Evolutionary conservation across 257 asterid genomes (phyloP), one percentile per base, ranked within the genome.

Genomic region (Solanum neorickii): DNA sequence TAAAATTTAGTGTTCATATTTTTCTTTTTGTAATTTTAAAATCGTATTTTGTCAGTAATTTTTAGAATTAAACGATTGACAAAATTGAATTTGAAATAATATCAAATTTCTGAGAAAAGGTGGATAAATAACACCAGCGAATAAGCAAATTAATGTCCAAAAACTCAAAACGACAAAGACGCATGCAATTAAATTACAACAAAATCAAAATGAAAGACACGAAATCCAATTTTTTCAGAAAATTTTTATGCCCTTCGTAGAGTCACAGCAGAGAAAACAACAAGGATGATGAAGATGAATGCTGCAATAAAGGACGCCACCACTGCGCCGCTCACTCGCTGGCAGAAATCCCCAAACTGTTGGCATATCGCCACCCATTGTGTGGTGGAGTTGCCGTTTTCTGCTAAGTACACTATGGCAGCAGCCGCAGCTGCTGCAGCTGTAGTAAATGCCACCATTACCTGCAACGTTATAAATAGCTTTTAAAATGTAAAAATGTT

Each of bases 221-320:
- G 39, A 77, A 44, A 44, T 44, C n/a, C 83, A 77, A 77, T 23
- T 23, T 39, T 49, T 47, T 47, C 66, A 46, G 18, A 42, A 78
- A 75, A 92, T 60, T 1, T 1, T 37, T 60, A 90, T 90, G 94
- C 46, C 52, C 92, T 91, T 85, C 93, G 92, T 60, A 96, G 96
- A 87, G 96, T 91, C 68, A 89, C 87, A 33, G 92, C 98, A 25
- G 98, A 94, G 25, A 94, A 93, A 89, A 96, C 73, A 10, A 94
- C 92, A 88, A 96, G 86, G 91, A 93, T 87, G 39, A 93, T 70
- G 89, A 93, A 89, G 86, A 91, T 80, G 69, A 75, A 87, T 5
- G 96, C 93, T 1, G 98, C 95, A 49, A 96, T 89, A 90, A 96
- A 92, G 7, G 98, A 96, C 41, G 96, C 98, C 90, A 94, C 96